Evolutionary conservation across 495 filamentous ascomycete species (phyloP).

Genomic region (Hypoxylon intermedium): DNA sequence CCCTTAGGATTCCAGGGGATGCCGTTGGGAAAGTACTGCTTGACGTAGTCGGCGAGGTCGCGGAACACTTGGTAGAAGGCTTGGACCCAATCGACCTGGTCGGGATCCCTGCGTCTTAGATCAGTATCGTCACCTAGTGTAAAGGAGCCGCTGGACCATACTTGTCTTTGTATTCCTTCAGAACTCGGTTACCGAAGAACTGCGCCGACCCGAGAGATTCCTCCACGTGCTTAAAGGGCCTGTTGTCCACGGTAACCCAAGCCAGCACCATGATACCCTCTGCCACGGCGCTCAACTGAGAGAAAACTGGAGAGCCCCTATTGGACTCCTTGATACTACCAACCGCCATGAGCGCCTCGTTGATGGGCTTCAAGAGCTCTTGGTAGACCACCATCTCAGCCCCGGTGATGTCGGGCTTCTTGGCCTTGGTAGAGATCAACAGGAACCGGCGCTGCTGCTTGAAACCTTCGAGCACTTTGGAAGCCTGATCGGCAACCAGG

Average conservation of each 20-base stretch:
- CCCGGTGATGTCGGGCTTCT: constrained; percentile 80
- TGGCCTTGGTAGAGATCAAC: constrained; percentile 85
- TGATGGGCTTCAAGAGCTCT: constrained; percentile 75
- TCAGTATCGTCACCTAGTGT: constrained; percentile 5
- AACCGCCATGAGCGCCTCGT: constrained; percentile 76
- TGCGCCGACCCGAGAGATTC: constrained; percentile 81
- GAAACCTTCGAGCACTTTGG: constrained; percentile 63
- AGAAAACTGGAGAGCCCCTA: constrained; percentile 70
- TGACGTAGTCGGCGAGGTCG: constrained; percentile 78
- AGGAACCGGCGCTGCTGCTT: constrained; percentile 85
- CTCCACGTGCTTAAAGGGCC: constrained; percentile 80
- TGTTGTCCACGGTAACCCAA: constrained; percentile 81
- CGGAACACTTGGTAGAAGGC: constrained; percentile 88
- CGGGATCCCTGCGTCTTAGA: constrained; percentile 63
- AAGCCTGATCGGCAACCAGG: constrained; percentile 75
- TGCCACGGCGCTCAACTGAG: constrained; percentile 83
- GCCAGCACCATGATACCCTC: constrained; percentile 85
- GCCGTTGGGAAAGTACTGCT: constrained; percentile 77
- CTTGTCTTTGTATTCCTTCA: constrained; percentile 91
- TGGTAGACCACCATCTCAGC: constrained; percentile 71
- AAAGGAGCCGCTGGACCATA: constrained; percentile 48
- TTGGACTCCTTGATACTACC: constrained; percentile 80
- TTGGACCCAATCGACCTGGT: constrained; percentile 84
- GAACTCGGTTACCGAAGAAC: constrained; percentile 89
- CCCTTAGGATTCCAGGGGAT: constrained; percentile 90